Percentiles rank a stretch among this genome's conserved stretches.
These are phyloP conservation scores for Borovskyia barvae DNA, from an alignment of 208 protist genomes.

Conservation along the genomic window DNA sequence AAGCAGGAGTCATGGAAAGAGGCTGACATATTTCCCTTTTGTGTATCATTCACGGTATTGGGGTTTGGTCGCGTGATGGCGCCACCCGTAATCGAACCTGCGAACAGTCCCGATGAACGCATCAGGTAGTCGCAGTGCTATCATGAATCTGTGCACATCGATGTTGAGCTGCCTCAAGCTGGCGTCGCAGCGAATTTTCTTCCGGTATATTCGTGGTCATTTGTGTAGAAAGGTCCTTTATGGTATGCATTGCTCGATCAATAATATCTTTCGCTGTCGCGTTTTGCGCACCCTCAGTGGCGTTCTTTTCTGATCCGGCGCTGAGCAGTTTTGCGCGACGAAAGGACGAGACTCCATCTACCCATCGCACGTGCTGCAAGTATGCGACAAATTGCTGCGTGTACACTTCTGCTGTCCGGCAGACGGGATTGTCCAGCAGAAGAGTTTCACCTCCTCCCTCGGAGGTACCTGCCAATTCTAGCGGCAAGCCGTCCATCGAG, in stretches of 20 bases:
- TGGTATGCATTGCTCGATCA: no score
- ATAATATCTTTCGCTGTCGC: background rate
- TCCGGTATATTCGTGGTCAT: background rate
- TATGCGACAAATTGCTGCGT: constrained; percentile 12
- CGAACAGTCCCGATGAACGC: no score
- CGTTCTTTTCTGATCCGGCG: no score
- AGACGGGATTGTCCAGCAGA: constrained; percentile 78
- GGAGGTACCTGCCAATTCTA: background rate
- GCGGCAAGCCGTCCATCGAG: constrained; percentile 20
- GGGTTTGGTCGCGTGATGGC: no score
- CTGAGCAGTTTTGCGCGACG: background rate
- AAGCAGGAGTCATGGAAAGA: background rate
- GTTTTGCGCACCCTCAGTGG: background rate
- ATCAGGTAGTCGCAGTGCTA: background rate
- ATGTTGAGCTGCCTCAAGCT: background rate
- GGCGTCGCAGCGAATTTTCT: background rate
- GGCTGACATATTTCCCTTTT: no score
- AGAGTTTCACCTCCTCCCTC: constrained; percentile 16
- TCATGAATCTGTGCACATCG: constrained; percentile 1
- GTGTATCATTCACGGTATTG: no score
- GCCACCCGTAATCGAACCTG: no score
- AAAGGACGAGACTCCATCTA: constrained; percentile 41
- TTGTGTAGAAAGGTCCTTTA: no score
- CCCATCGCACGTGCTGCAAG: constrained; percentile 44
- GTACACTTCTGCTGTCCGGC: constrained; percentile 39